Percentiles rank a stretch among this genome's conserved stretches.
Evolutionary conservation across 2,329 filamentous ascomycete species (phyloP).

Genomic region (Epichloe brachyelytri): DNA sequence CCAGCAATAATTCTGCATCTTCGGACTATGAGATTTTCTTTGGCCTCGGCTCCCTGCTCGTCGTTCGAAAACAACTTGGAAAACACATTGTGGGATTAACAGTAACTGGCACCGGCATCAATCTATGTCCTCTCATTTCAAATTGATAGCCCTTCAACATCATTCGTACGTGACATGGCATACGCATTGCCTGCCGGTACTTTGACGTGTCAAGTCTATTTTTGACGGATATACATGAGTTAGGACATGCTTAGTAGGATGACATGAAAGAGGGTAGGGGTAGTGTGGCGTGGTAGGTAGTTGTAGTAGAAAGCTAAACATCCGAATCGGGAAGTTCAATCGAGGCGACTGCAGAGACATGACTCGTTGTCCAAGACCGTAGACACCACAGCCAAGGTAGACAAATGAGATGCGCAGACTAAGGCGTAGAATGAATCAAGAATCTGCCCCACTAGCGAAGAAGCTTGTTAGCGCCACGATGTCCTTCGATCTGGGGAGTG

Average conservation of each 20-base stretch:
- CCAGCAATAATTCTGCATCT: too few relatives aligned
- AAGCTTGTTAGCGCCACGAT: neutral
- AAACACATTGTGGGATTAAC: too few relatives aligned
- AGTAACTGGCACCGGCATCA: too few relatives aligned
- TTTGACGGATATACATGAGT: neutral
- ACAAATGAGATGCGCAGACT: neutral
- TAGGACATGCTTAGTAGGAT: neutral
- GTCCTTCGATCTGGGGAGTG: neutral
- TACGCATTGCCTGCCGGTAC: neutral
- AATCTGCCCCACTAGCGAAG: neutral
- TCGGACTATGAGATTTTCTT: too few relatives aligned
- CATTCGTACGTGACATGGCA: too few relatives aligned
- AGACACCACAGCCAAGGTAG: neutral
- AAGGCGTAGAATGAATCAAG: neutral
- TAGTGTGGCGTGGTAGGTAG: neutral
- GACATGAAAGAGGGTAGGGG: neutral
- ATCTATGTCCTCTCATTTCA: too few relatives aligned
- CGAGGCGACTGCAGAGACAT: neutral
- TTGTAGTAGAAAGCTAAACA: neutral
- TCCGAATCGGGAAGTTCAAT: slow-evolving; percentile 1
- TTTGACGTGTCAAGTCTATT: neutral
- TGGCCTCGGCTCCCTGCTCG: too few relatives aligned
- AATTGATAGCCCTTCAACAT: too few relatives aligned
- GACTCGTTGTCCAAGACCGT: neutral
- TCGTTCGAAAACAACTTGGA: too few relatives aligned